Base-by-base conservation (phyloP, 331 rosid genomes). In the Malus hybrid region DNA sequence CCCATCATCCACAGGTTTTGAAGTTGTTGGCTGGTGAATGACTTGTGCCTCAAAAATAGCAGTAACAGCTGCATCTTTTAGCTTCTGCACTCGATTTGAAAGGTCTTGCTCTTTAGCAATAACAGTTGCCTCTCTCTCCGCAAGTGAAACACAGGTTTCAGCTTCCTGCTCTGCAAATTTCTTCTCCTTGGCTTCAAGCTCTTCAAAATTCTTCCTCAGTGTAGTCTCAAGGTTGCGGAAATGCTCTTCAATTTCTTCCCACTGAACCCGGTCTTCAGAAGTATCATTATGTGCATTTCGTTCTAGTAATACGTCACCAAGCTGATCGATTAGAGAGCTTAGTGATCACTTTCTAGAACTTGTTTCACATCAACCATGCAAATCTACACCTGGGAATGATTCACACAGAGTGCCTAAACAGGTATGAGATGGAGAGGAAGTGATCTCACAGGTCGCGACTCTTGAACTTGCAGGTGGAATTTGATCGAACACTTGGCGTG, bases 191-290 rank as follows among this genome's bases (percentile, higher is more conserved):
- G 82, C 83, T 84, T 86, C 84, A 32, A 91, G 80, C 75, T 87
- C 91, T 77, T 87, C 88, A 65, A 75, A 71, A 80, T 87, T 85
- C 78, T 80, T 80, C 75, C 77, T 84, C 85, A 86, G 74, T 24
- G 39, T 48, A 5, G 5, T 46, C 81, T 89, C 94, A 73, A 89
- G 88, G 77, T 78, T 76, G 68, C 24, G 42, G 71, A 91, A 91
- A 84, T 91, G 88, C 74, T 86, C 87, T 82, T 84, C 83, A 70
- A 91, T 78, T 84, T 91, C 97, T 73, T 50, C 66, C 97, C 97
- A 89, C 74, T 68, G 88, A 85, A 89, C 75, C 80, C 79, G 83
- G 65, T 79, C 79, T 84, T 83, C 87, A 33, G 74, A 82, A 62
- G 81, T 75, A 64, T 79, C 82, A 72, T 78, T 86, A 36, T 15